Evolutionary conservation across 2,329 filamentous ascomycete genomes (phyloP), one percentile per base, ranked within the genome.

Genomic region (Paraphoma chrysanthemicola): DNA sequence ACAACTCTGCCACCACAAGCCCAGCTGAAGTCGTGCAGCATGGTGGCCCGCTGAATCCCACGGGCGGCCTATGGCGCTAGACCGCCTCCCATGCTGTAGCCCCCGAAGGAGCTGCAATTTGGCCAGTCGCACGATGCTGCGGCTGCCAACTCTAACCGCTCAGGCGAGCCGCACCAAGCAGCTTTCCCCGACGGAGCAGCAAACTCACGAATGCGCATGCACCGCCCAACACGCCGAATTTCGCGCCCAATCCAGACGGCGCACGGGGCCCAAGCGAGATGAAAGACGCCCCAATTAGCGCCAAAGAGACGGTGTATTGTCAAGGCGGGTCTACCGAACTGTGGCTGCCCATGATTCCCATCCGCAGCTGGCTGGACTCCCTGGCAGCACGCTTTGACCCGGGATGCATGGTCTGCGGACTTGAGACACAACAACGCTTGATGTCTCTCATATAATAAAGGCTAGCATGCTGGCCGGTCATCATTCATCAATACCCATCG

Each of bases 371-470:
- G 51, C 43, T 58, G 54, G 48, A 54, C 49, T 51, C 53, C 45
- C 39, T 58, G 48, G 44, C 28, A 51, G 16, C 30, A 51, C 49
- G 56, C 57, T 60, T 52, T 44, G 60, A 56, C 59, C 43, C 29
- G 41, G 48, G 44, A 48, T 38, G 42, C 48, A 55, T 47, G 47
- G 48, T 64, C 56, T 61, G 47, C 48, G 46, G 42, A 44, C 52
- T 44, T 54, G 52, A 60, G 45, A 54, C 48, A 56, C 42, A 59
- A 49, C 45, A 54, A 54, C 48, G 58, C 36, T 57, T 56, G 39
- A 42, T n/a, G 46, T 60, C 51, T 57, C 60, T 62, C 62, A 62
- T 67, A 67, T 67, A 67, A 62, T 60, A 60, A 44, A 55, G 41
- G 49, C 46, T 16, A 53, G 36, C 53, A 17, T 45, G 47, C 53